Base-by-base conservation (phyloP, 805 yeast species). In the Myxozyma melibiosi region DNA sequence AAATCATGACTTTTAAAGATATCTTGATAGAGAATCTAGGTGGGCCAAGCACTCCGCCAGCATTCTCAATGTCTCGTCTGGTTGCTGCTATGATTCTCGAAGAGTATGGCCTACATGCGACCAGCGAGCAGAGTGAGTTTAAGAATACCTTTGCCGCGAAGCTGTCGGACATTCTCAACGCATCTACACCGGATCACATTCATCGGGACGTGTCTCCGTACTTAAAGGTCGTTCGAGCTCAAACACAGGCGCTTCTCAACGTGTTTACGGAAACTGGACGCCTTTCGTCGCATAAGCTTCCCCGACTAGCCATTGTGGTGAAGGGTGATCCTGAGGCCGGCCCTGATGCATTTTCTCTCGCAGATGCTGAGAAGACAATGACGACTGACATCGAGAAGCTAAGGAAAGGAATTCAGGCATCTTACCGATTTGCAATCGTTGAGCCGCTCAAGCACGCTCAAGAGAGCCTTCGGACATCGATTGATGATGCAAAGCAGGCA, bases 261-360 rank as follows among this genome's bases (percentile, higher is more conserved):
- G 83, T 90, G 0, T 88, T 94, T 71, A 81, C 84, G 38, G 90
- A 85, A 48, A 81, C 78, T 31, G 97, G 92, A 3, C 86, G 85
- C 70, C 71, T 92, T 20, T 78, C 92, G 1, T 80, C 83, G 11
- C 76, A 80, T 20, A 86, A 85, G 68, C 70, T 90, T 4, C 97
- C 97, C 0, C 87, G 84, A 52, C 71, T 94, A 18, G 94, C 99
- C 0, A 84, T 90, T 4, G 84, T 91, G 8, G 97, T 92, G 3
- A 92, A 90, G 71, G 99, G 99, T 34, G 98, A 94, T 68, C 78
- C 83, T 0, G 96, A 88, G 58, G 96, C 97, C 1, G 97, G 97
- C 1, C 90, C 96, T 1, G 90, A 86, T 66, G 98, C 97, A 0
- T 94, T 94, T 73, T 82, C 90, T 14, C 70, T 94, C 39, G 86